phyloP scores from a whole-genome alignment of 1,284 basidiomycete species.

The Fistulinella cinereoalba region DNA sequence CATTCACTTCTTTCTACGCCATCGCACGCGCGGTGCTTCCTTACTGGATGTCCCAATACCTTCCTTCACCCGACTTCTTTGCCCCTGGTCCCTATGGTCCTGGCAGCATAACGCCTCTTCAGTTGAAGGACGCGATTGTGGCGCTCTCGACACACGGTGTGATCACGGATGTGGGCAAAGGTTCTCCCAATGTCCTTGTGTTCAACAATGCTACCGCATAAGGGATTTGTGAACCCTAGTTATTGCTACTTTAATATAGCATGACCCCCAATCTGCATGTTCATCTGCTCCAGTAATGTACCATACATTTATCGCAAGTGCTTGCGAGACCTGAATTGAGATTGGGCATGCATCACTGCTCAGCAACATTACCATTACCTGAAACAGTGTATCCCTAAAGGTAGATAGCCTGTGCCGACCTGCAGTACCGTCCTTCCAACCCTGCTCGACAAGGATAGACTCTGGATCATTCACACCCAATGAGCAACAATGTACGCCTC shows the following conservation, averaged over 20 bases:
- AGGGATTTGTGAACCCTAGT: slow-evolving; percentile 2
- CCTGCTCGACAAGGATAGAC: background rate
- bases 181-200: slow-evolving; percentile 71
- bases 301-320: too few relatives aligned
- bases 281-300: slow-evolving; percentile 15
- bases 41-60: slow-evolving; percentile 53
- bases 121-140: slow-evolving; percentile 75
- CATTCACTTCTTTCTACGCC: slow-evolving; percentile 46
- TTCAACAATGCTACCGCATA: slow-evolving; percentile 77
- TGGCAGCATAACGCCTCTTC: slow-evolving; percentile 54
- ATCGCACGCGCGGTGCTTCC: slow-evolving; percentile 57
- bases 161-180: slow-evolving; percentile 49
- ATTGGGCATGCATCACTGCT: too few relatives aligned
- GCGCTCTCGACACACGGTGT: slow-evolving; percentile 55
- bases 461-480: slow-evolving; percentile 11
- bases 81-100: slow-evolving; percentile 41
- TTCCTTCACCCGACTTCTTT: slow-evolving; percentile 56
- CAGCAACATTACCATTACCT: background rate
- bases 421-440: background rate
- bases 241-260: slow-evolving; percentile 5
- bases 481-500: slow-evolving; percentile 46
- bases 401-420: too few relatives aligned
- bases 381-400: background rate
- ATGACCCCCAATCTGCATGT: slow-evolving; percentile 1
- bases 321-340: too few relatives aligned